Evolutionary conservation across 345 rosid species (phyloP), one percentile per base, ranked within the genome.

Genomic region (Eucalyptus marginata): DNA sequence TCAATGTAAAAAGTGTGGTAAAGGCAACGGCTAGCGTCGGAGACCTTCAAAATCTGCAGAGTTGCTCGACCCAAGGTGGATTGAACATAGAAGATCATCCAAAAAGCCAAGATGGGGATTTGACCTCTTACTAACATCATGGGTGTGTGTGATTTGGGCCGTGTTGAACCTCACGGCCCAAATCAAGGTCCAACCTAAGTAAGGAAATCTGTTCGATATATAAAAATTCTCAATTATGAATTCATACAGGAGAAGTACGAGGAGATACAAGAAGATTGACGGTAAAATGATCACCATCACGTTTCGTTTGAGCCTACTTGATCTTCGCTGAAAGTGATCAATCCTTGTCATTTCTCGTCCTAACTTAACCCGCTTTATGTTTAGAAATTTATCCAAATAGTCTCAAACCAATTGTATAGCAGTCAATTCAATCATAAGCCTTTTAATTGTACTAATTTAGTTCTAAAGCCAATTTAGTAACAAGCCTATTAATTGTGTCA

Each of bases 361-460:
- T 8, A 31, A 31, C 79, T 31, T 68, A 17, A 68, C 80, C 13
- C 2, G 6, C 80, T 31, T 68, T 68, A 68, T 16, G 24, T 8
- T 16, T 5, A 5, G 29, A 36, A 76, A 76, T 36, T 76, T 36
- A 76, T 76, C 8, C 25, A 36, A 12, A 36, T 36, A 76, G 25
- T 36, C 46, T 3, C 22, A 20, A 36, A 71, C 1, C 8, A 33
- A 71, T 71, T 71, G 1, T 71, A 71, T 3, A 2, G 4, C 5
- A 4, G 6, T 3, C 25, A 9, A 33, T 33, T 71, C 13, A 6
- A 0, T 71, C 3, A 18, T 33, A 76, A 76, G 6, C 3, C 1
- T 76, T 71, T 76, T 7, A 76, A 18, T 76, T 36, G 1, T 71
- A 2, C 13, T 22, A 71, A 33, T 29, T 62, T 59, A 59, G 2